Conservation (phyloP, 2,329 filamentous ascomycete genomes). For the Colletotrichum sp. region DNA sequence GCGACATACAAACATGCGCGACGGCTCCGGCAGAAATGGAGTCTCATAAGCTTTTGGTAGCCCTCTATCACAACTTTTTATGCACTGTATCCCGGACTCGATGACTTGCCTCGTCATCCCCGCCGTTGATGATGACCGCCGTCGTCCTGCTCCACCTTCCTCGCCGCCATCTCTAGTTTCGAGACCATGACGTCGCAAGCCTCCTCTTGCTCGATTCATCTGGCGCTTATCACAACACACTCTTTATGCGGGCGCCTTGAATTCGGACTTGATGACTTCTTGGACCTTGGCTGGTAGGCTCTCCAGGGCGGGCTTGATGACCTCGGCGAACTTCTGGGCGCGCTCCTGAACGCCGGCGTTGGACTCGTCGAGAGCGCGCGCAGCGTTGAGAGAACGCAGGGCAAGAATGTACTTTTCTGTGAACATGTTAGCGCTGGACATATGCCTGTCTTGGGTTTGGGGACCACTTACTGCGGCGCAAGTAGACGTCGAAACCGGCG, state of each 20-base stretch:
- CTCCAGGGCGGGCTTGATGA: conserved; percentile 59
- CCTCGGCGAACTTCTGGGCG: conserved; percentile 70
- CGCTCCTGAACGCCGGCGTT: conserved; percentile 80
- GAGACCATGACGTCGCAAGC: not conserved
- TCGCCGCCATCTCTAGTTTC: not conserved
- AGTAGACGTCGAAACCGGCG: conserved; percentile 88
- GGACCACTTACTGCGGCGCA: conserved; percentile 74
- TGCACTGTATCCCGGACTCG: conserved; percentile 6
- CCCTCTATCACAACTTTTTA: conserved; percentile 20
- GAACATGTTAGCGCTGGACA: conserved; percentile 29
- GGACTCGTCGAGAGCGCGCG: conserved; percentile 70
- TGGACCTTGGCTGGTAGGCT: conserved; percentile 70
- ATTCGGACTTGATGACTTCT: conserved; percentile 73
- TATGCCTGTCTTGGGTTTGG: not conserved
- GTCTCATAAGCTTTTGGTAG: conserved; percentile 18
- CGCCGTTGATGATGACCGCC: conserved; percentile 32
- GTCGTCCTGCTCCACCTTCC: not conserved
- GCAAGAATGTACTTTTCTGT: conserved; percentile 87
- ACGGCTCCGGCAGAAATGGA: not conserved
- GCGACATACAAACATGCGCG: not conserved
- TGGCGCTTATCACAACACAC: not conserved
- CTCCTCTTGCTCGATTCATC: not conserved
- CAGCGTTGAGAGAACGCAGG: conserved; percentile 81
- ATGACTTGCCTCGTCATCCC: conserved; percentile 50
- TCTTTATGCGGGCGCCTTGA: conserved; percentile 41